phyloP scores from a whole-genome alignment of 177 flowering plant species.

The Telopea speciosissima region DNA sequence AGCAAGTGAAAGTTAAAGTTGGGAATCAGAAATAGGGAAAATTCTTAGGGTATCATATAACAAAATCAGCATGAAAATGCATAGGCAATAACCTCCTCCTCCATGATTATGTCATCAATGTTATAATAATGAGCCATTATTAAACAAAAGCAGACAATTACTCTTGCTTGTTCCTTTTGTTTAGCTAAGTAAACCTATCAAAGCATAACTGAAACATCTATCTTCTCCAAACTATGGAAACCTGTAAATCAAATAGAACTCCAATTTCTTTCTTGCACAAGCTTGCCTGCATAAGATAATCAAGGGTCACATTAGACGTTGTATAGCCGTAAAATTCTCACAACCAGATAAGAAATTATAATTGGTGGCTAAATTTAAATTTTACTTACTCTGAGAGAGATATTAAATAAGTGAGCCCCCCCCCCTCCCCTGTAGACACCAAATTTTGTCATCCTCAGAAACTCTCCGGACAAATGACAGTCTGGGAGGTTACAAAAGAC shows the following conservation, averaged over 20 bases:
- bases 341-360: too few relatives aligned
- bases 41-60: neutral
- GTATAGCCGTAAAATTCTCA: neutral
- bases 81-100: slow-evolving; percentile 57
- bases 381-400: too few relatives aligned
- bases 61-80: neutral
- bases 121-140: slow-evolving; percentile 66
- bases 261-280: neutral
- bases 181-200: neutral
- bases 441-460: too few relatives aligned
- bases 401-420: too few relatives aligned
- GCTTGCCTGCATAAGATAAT: neutral
- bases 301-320: neutral
- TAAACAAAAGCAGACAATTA: neutral
- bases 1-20: slow-evolving; percentile 3
- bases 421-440: too few relatives aligned
- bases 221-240: neutral
- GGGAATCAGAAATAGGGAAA: neutral
- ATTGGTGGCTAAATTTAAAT: too few relatives aligned
- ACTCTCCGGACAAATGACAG: too few relatives aligned
- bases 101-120: slow-evolving; percentile 73
- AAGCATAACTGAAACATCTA: neutral
- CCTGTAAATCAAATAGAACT: neutral
- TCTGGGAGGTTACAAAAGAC: too few relatives aligned
- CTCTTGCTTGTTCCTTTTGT: neutral